Base-by-base conservation (phyloP, 495 filamentous ascomycete genomes). In the Xylaria cubensis region DNA sequence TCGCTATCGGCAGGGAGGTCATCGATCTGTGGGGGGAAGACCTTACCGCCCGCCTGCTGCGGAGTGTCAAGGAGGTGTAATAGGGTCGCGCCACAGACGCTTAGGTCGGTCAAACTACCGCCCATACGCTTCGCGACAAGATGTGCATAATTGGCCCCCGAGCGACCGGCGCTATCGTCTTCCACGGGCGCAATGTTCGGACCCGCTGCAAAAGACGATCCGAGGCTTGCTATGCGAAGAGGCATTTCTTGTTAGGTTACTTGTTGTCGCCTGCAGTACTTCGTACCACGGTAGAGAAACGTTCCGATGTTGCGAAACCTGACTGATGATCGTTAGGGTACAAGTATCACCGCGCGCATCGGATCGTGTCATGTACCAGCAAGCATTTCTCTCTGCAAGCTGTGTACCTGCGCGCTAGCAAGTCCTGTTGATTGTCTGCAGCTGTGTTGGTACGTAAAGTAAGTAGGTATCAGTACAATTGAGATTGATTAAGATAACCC, bases 121-220 rank as follows among this genome's bases (percentile, higher is more conserved):
- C 74, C 67, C 19, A 84, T 73, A n/a, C 72, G 73, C 44, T 73
- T 19, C 2, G 82, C 76, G 6, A 86, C 72, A 2, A 84, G 79
- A 68, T 81, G 79, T 0, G 84, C 77, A 72, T 84, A 86, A 69
- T 86, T 86, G 42, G 77, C 76, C 21, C 67, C 76, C 51, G 83
- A 85, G 64, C 82, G 84, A 1, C 79, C 80, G 19, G 80, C 79
- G 7, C 58, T 53, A 3, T 73, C 67, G 72, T 79, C 66, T 21
- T 77, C 74, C 73, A 80, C 76, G 17, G 84, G 83, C 34, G 71
- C 72, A 53, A 86, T 85, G 71, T 74, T 78, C n/a, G 84, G 83
- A 1, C 84, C 84, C 4, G 84, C 81, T 24, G 84, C 84, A 73
- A 85, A 86, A 42, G 84, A 85, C 70, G 80, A 83, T 71, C 80